Evolutionary conservation across 2,329 filamentous ascomycete species (phyloP), one percentile per base, ranked within the genome.

Genomic region (Ceratocystis albifundus): DNA sequence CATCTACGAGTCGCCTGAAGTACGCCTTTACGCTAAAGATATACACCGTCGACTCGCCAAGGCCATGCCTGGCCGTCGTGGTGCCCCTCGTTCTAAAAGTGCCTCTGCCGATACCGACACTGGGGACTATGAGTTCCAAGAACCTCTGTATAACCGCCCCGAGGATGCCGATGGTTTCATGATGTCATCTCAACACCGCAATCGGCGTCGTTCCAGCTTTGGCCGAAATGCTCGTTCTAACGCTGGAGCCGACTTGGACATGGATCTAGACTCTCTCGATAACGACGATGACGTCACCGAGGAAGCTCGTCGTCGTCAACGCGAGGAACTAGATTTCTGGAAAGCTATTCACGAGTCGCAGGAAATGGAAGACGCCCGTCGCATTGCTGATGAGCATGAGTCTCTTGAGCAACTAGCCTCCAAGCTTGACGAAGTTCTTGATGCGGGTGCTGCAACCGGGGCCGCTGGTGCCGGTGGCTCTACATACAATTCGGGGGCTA

Each of bases 291-390:
- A 85, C 44, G 84, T 83, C 66, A 84, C 87, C 70, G 83, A 86
- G 64, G 84, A 84, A 69, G 82, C 79, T 25, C 79, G 81, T 65
- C 80, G 81, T 70, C 77, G 82, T 67, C 84, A 87, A 72, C 79
- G 84, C 46, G 84, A 87, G 71, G 84, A 87, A 73, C 72, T 87
- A 68, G 76, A 86, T 74, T 86, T 85, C 70, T 87, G 84, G 84
- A 87, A 87, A 71, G 77, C 80, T 2, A 69, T 84, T 41, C 80
- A 76, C 64, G 72, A 84, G 63, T 76, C 80, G 72, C 80, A 81
- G 72, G 72, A 78, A 71, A 75, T 77, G 66, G 71, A 69, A 68
- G 70, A 74, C 55, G 61, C 32, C n/a, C 64, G 50, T 8, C 66
- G 68, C 28, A 28, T 55, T 50, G 55, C 70, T 48, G 67, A 66